Percentiles rank a stretch among this genome's conserved stretches.
These are phyloP conservation scores for Leonotis leonurus DNA, from an alignment of 257 asterid species.

Conservation along the genomic window DNA sequence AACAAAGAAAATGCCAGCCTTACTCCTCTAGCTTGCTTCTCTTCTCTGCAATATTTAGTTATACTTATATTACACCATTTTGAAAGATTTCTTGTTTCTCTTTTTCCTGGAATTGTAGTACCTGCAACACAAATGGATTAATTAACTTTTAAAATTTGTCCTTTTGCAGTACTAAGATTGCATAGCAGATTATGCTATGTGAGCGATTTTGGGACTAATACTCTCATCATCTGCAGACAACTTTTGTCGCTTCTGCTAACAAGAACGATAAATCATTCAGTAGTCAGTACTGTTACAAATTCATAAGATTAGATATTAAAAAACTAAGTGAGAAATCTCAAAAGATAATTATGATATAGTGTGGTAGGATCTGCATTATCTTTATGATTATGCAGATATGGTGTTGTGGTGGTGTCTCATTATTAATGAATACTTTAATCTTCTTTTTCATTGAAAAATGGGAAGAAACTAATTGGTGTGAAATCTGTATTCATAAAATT, in stretches of 20 bases:
- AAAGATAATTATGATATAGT: neutral
- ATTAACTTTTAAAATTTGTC: neutral
- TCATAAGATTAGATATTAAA: neutral
- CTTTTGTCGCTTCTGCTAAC: neutral
- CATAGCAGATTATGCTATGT: neutral
- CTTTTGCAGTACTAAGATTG: neutral
- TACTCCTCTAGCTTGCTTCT: neutral
- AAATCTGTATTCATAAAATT: too few species aligned
- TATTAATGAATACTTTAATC: neutral
- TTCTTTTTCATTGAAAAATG: too few species aligned
- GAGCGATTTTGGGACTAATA: neutral
- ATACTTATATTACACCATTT: neutral
- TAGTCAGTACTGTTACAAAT: neutral
- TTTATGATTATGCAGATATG: neutral
- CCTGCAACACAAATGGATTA: neutral
- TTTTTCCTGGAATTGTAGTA: neutral
- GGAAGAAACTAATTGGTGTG: too few species aligned
- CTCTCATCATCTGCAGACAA: neutral
- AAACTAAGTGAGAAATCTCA: neutral
- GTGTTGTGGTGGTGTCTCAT: neutral
- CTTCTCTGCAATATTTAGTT: neutral
- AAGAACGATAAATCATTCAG: neutral
- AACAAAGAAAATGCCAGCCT: constrained; percentile 6
- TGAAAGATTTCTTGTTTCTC: neutral
- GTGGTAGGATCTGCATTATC: constrained; percentile 1